phyloP scores from a whole-genome alignment of 2,329 filamentous ascomycete species.

The Fusarium sterilihyphosum region DNA sequence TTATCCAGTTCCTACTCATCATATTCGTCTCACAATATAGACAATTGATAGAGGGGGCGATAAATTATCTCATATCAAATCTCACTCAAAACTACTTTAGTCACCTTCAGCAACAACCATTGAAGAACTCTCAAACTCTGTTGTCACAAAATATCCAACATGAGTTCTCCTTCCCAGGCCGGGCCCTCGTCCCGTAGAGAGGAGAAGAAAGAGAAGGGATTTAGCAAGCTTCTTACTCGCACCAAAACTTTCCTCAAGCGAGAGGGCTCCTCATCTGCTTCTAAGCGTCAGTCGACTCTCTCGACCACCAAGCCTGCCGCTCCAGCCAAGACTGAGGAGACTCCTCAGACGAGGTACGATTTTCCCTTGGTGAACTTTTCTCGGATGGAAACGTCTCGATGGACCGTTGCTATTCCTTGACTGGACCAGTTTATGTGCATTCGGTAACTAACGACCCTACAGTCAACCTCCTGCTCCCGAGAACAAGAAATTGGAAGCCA shows the following conservation, averaged over 20 bases:
- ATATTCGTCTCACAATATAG: constrained; percentile 14
- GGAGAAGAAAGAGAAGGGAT: constrained; percentile 56
- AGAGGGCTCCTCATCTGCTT: constrained; percentile 45
- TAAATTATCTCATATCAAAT: neutral
- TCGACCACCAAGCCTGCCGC: constrained; percentile 29
- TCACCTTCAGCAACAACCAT: neutral
- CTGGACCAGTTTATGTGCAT: neutral
- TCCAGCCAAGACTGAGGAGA: constrained; percentile 37
- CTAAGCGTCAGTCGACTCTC: constrained; percentile 43
- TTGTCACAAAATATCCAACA: constrained; percentile 34
- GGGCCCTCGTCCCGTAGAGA: constrained; percentile 48
- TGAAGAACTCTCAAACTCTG: neutral
- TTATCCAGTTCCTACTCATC: neutral
- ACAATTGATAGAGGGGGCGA: neutral
- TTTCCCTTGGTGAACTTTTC: neutral
- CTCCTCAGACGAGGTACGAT: constrained; percentile 42
- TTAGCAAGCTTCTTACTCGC: constrained; percentile 59
- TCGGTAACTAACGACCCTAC: constrained; percentile 9
- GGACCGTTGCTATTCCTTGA: neutral
- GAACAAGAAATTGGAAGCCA: constrained; percentile 40
- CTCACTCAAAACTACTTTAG: neutral
- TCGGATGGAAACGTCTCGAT: neutral
- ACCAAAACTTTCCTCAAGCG: constrained; percentile 61
- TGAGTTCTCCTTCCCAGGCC: constrained; percentile 56
- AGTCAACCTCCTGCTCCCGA: constrained; percentile 32